Evolutionary conservation across 2,329 filamentous ascomycete genomes (phyloP), one percentile per base, ranked within the genome.

Genomic region (Gnomoniopsis smithogilvyi): DNA sequence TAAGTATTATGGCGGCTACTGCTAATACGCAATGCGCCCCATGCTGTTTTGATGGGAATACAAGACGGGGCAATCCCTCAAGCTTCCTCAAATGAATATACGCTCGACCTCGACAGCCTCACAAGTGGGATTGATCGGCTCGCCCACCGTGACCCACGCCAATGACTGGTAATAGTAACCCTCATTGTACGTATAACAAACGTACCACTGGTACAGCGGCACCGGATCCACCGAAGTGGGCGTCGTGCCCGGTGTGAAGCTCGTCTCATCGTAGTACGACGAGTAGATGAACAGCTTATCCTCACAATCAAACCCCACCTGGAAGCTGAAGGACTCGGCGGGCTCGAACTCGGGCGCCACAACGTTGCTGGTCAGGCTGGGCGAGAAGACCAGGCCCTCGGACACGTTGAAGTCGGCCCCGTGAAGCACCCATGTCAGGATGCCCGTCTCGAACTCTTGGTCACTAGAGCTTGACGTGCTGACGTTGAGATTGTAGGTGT

Each of bases 41-140:
- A 4, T 8, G 4, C 26, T 12, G 6, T 38, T 38, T 38, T 38
- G 3, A 3, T 38, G 6, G 26, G 26, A 30, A 8, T 30, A 38
- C 36, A 38, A 4, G 36, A 38, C 36, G 15, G 15, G 36, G 6
- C 36, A 38, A 38, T n/a, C n/a, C n/a, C n/a, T n/a, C n/a, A n/a
- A n/a, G n/a, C 15, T 41, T 30, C 22, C 55, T 56, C 36, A 61
- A 24, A 59, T 34, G 41, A 58, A 64, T 34, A 38, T 34, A 22
- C 64, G 59, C 17, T 60, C 62, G 61, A 74, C 68, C n/a, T 66
- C 64, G 45, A 73, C 70, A 2, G 67, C 50, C 59, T 68, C 63
- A 60, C 72, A 74, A 11, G 70, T 74, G 34, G 72, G 72, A 63
- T 74, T 73, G 62, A 67, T 67, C n/a, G 72, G 70, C 15, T 63